A percentile compares a stretch with the other conserved stretches of the same genome.
phyloP scores from a whole-genome alignment of 352 stramenopile genomes.

The Detonula confervacea region DNA sequence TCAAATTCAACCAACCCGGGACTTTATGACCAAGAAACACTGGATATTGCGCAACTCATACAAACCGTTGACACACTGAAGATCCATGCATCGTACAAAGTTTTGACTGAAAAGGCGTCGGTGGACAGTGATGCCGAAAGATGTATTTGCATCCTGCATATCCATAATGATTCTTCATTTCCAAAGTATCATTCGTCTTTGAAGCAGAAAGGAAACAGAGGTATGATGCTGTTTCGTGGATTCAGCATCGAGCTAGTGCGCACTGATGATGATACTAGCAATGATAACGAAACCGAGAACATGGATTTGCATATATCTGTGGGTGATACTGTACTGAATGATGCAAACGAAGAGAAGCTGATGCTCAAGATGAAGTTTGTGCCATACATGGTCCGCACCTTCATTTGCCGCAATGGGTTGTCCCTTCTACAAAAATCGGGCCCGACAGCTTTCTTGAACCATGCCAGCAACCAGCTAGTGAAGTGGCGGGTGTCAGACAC shows the following conservation, averaged over 20 bases:
- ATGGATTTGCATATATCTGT: not conserved
- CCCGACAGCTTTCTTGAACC: constrained; percentile 53
- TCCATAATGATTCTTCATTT: constrained; percentile 77
- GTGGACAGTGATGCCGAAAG: constrained; percentile 15
- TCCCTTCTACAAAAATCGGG: constrained; percentile 52
- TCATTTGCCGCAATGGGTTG: constrained; percentile 80
- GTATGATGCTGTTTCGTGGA: constrained; percentile 80
- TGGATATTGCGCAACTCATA: constrained; percentile 70
- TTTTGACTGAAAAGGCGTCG: constrained; percentile 53
- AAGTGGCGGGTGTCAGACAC: constrained; percentile 71
- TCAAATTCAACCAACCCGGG: not conserved
- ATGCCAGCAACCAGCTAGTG: constrained; percentile 53
- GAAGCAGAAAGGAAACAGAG: constrained; percentile 20
- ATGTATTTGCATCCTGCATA: constrained; percentile 72
- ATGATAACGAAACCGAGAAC: constrained; percentile 2
- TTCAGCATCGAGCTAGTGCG: constrained; percentile 73
- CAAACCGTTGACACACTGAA: constrained; percentile 60
- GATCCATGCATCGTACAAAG: constrained; percentile 54
- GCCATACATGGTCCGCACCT: constrained; percentile 86
- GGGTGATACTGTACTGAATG: not conserved
- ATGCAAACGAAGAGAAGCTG: constrained; percentile 49
- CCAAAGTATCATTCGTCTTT: constrained; percentile 59
- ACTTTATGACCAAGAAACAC: constrained; percentile 62
- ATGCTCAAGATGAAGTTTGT: constrained; percentile 87
- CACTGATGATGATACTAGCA: constrained; percentile 21